A percentile compares a stretch with the other conserved stretches of the same genome.
Evolutionary conservation across 1,284 basidiomycete genomes (phyloP).

Genomic region (Boletus mariae): DNA sequence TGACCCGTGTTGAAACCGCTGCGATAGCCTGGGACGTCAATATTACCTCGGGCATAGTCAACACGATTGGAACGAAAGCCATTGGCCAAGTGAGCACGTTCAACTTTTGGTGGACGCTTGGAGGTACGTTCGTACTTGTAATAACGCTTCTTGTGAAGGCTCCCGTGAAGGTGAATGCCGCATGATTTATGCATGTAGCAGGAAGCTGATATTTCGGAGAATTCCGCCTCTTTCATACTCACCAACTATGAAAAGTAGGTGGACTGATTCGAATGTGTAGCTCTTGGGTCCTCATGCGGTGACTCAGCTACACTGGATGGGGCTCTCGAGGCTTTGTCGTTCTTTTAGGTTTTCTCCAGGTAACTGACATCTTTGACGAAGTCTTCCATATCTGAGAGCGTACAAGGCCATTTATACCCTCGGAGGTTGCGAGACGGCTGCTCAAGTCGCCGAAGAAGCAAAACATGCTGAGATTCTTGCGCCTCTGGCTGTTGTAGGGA

Average conservation of each 20-base stretch:
- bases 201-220: constrained; percentile 34
- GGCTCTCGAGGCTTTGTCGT: constrained; percentile 52
- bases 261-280: not conserved
- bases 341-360: constrained; percentile 57
- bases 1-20: constrained; percentile 49
- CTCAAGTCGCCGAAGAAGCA: constrained; percentile 61
- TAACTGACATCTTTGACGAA: constrained; percentile 7
- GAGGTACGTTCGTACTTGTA: constrained; percentile 56
- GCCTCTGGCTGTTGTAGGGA: constrained; percentile 52
- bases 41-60: constrained; percentile 51
- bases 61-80: constrained; percentile 53
- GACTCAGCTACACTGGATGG: constrained; percentile 54
- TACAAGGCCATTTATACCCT: constrained; percentile 55
- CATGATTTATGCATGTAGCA: not conserved
- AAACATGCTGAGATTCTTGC: constrained; percentile 53
- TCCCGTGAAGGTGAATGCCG: constrained; percentile 43
- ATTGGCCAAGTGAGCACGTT: constrained; percentile 55
- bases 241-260: constrained; percentile 55
- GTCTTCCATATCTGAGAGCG: not conserved
- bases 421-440: constrained; percentile 62
- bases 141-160: constrained; percentile 55
- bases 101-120: constrained; percentile 61
- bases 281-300: not conserved
- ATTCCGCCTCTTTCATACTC: constrained; percentile 52
- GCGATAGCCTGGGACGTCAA: constrained; percentile 59